These are phyloP conservation scores for Cucumis sativus DNA, from an alignment of 306 rosid species.

Conservation along the genomic window Cucumber_9930_V3 NC_026661.2:8361001-8361500, in stretches of 20 bases:
- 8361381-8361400: conserved; percentile 14
- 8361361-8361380: conserved; percentile 21
- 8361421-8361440: neutral
- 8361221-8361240: conserved; percentile 28
- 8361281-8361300: conserved; percentile 19
- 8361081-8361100: conserved; percentile 64
- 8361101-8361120: conserved; percentile 36
- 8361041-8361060: conserved; percentile 45
- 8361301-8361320: conserved; percentile 4
- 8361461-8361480: neutral
- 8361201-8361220: conserved; percentile 56
- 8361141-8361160: conserved; percentile 39
- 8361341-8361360: conserved; percentile 16
- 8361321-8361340: conserved; percentile 4
- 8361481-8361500: neutral
- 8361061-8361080: conserved; percentile 44
- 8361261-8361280: conserved; percentile 12
- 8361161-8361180: conserved; percentile 53
- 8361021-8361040: conserved; percentile 34
- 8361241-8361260: conserved; percentile 15
- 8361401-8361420: neutral
- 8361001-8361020: conserved; percentile 58
- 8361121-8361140: conserved; percentile 54
- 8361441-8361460: neutral
- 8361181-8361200: conserved; percentile 48